phyloP scores from a whole-genome alignment of 176 grass and related monocot species.

The Carex scoparia region DNA sequence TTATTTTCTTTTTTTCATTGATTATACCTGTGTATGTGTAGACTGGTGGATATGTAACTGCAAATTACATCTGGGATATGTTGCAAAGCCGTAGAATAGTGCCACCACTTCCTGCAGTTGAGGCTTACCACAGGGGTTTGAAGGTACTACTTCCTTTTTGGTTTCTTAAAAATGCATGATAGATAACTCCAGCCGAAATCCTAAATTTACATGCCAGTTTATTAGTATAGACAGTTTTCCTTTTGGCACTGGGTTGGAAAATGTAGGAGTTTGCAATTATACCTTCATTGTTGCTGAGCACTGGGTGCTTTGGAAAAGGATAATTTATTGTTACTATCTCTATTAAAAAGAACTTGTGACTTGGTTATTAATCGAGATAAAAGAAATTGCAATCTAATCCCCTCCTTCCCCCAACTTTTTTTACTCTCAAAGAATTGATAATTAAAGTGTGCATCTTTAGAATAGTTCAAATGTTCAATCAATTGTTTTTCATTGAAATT shows the following conservation, averaged over 20 bases:
- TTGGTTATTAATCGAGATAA: not conserved
- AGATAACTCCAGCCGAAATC: not conserved
- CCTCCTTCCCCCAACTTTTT: not conserved
- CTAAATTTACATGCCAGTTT: not conserved
- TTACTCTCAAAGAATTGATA: not conserved
- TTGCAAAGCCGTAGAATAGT: conserved; percentile 64
- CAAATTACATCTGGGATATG: conserved; percentile 92
- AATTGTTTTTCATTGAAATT: not conserved
- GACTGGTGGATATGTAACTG: conserved; percentile 84
- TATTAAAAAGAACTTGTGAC: not conserved
- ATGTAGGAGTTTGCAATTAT: not conserved
- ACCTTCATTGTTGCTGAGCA: not conserved
- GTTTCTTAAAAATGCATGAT: not conserved
- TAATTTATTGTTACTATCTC: not conserved
- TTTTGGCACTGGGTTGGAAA: not conserved
- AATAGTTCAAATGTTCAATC: not conserved
- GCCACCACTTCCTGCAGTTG: conserved; percentile 67
- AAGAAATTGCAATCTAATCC: not conserved
- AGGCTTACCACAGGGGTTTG: conserved; percentile 84
- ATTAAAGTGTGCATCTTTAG: not conserved
- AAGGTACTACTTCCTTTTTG: conserved; percentile 46
- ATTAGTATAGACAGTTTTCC: not conserved
- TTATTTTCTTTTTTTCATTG: not conserved
- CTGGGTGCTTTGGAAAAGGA: not conserved
- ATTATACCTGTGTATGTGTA: conserved; percentile 31